Evolutionary conservation across 2,329 filamentous ascomycete genomes (phyloP).

Genomic region (Beauveria bassiana): DNA sequence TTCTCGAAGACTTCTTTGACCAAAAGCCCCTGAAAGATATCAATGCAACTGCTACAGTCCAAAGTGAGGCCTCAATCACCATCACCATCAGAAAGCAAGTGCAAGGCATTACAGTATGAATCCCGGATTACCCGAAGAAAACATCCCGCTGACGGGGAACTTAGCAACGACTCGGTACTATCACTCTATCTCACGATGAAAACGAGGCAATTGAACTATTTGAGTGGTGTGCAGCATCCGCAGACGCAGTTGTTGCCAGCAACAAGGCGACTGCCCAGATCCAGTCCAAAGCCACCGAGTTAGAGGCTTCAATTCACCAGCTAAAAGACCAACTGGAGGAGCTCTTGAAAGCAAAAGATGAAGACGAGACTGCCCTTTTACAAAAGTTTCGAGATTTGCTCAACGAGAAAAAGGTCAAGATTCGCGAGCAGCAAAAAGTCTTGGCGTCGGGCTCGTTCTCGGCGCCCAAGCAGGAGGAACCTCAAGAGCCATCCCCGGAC

Average conservation of each 20-base stretch:
- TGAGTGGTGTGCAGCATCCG: slow-evolving; percentile 60
- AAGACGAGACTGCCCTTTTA: slow-evolving; percentile 58
- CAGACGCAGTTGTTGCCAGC: slow-evolving; percentile 38
- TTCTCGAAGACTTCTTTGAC: slow-evolving; percentile 51
- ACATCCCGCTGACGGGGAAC: not conserved
- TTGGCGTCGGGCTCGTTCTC: slow-evolving; percentile 41
- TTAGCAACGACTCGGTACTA: slow-evolving; percentile 61
- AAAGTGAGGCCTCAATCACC: slow-evolving; percentile 42
- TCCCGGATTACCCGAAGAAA: not conserved
- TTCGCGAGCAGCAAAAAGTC: slow-evolving; percentile 62
- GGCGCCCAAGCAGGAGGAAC: slow-evolving; percentile 11
- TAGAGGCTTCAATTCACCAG: slow-evolving; percentile 49
- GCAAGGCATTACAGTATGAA: slow-evolving; percentile 58
- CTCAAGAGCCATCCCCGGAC: slow-evolving; percentile 17
- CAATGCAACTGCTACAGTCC: slow-evolving; percentile 52
- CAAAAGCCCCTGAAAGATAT: slow-evolving; percentile 44
- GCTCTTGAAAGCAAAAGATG: slow-evolving; percentile 56
- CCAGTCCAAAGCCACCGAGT: slow-evolving; percentile 33
- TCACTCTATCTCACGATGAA: slow-evolving; percentile 48
- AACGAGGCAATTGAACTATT: slow-evolving; percentile 57
- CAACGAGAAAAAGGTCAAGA: slow-evolving; percentile 76
- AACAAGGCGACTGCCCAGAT: slow-evolving; percentile 35
- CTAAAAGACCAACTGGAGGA: slow-evolving; percentile 59
- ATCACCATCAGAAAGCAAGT: slow-evolving; percentile 59
- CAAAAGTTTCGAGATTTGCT: slow-evolving; percentile 63